phyloP scores from a whole-genome alignment of 306 rosid species.

The Rosa rugosa region DNA sequence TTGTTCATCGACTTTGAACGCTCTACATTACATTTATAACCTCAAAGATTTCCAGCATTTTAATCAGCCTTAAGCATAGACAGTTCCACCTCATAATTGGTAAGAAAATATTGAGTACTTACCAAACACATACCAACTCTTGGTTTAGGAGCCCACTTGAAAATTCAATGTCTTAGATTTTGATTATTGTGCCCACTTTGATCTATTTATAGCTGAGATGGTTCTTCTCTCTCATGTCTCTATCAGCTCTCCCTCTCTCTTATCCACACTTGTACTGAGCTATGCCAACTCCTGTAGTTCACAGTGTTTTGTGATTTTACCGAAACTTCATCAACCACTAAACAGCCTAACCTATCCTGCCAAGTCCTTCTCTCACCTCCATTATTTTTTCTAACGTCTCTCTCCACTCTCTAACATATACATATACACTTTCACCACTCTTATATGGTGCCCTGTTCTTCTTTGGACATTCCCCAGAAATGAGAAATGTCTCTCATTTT shows the following conservation, averaged over 20 bases:
- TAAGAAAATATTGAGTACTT: not conserved
- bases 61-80: not conserved
- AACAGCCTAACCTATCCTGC: slow-evolving; percentile 28
- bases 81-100: not conserved
- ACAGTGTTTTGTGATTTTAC: slow-evolving; percentile 35
- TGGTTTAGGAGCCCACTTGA: slow-evolving; percentile 9
- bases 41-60: not conserved
- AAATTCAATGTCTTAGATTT: slow-evolving; percentile 1
- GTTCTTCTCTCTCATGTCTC: slow-evolving; percentile 18
- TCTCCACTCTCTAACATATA: slow-evolving; percentile 14
- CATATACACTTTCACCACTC: not conserved
- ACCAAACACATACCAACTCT: not conserved
- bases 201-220: not conserved
- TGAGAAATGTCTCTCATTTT: slow-evolving; percentile 29
- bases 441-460: slow-evolving; percentile 19
- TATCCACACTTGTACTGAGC: slow-evolving; percentile 29
- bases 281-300: slow-evolving; percentile 24
- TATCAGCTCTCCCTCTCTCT: slow-evolving; percentile 26
- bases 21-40: not conserved
- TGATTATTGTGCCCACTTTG: not conserved
- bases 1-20: not conserved
- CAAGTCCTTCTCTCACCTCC: slow-evolving; percentile 28
- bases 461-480: slow-evolving; percentile 20
- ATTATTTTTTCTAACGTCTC: slow-evolving; percentile 15
- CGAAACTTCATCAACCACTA: slow-evolving; percentile 48